These are phyloP conservation scores for Cucurbitaria berberidis DNA, from an alignment of 2,329 filamentous ascomycete genomes.

Conservation along the genomic window DNA sequence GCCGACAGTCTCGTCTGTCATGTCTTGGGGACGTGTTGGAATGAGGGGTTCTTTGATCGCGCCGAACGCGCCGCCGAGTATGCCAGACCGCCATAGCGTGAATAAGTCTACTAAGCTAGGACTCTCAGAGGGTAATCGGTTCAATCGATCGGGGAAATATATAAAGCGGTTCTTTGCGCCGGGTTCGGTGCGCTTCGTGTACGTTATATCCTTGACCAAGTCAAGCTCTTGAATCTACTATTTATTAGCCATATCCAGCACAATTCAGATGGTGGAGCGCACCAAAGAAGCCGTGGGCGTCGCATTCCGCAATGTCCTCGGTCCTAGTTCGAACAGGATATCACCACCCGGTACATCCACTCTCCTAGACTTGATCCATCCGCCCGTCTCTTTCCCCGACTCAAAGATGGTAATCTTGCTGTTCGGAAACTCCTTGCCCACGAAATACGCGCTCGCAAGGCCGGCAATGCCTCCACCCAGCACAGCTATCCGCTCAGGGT, in stretches of 20 bases:
- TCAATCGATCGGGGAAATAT: conserved; percentile 86
- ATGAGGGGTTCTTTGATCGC: conserved; percentile 48
- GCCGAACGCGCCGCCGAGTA: conserved; percentile 58
- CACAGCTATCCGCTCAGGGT: conserved; percentile 54
- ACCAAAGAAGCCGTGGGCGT: conserved; percentile 75
- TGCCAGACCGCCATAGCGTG: conserved; percentile 58
- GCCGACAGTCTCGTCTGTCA: conserved; percentile 73
- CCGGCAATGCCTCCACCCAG: conserved; percentile 61
- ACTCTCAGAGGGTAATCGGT: conserved; percentile 49
- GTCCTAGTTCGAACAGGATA: conserved; percentile 82
- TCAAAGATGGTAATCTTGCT: conserved; percentile 84
- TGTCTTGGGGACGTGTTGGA: conserved; percentile 38
- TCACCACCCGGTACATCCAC: conserved; percentile 66
- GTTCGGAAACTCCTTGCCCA: conserved; percentile 70
- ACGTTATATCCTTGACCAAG: conserved; percentile 63
- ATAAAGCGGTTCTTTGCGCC: conserved; percentile 73
- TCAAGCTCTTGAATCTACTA: conserved; percentile 64
- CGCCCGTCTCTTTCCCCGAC: conserved; percentile 70
- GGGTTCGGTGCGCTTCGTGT: conserved; percentile 58
- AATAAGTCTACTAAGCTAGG: conserved; percentile 37
- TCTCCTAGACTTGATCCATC: conserved; percentile 77
- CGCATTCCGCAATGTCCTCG: conserved; percentile 76
- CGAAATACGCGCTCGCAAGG: conserved; percentile 67
- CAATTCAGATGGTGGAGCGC: conserved; percentile 34
- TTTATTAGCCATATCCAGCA: conserved; percentile 11